Evolutionary conservation across 768 basidiomycete species (phyloP).

Genomic region (Tephrocybe rancida): DNA sequence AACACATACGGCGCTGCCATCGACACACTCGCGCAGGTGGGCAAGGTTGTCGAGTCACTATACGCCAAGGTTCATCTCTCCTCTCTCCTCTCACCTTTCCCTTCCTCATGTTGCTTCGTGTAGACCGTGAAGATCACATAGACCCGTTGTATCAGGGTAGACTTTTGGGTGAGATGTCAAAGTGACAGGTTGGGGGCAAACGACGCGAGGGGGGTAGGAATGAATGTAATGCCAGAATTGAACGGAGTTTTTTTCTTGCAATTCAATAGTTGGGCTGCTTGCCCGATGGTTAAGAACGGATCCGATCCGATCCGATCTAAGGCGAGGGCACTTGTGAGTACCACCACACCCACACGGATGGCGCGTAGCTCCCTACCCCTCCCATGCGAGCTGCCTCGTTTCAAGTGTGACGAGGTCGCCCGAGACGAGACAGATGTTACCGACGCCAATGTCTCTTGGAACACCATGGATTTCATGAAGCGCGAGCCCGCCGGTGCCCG

Average conservation of each 20-base stretch:
- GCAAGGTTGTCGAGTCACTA: slow-evolving; percentile 91
- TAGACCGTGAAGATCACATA: neutral
- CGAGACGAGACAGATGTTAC: neutral
- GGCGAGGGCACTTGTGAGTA: too few species aligned
- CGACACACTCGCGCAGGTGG: slow-evolving; percentile 85
- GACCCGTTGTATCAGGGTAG: too few species aligned
- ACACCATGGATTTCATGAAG: neutral
- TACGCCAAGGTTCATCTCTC: slow-evolving; percentile 69
- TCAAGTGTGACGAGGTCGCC: slow-evolving; percentile 7
- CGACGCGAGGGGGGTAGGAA: too few species aligned
- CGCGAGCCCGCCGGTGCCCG: neutral
- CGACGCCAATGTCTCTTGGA: slow-evolving; percentile 1
- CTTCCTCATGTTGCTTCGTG: neutral
- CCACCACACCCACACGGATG: neutral
- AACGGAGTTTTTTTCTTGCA: too few species aligned
- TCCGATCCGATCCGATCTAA: too few species aligned
- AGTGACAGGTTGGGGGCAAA: too few species aligned
- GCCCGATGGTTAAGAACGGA: too few species aligned
- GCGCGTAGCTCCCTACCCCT: neutral
- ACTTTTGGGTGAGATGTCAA: too few species aligned
- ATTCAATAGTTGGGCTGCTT: too few species aligned
- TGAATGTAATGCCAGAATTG: too few species aligned
- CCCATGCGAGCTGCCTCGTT: slow-evolving; percentile 7
- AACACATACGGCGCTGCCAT: slow-evolving; percentile 88
- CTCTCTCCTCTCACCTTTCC: neutral